A percentile compares a stretch with the other conserved stretches of the same genome.
These are phyloP conservation scores for Fusarium proliferatum DNA, from an alignment of 2,329 filamentous ascomycete species.

Conservation along the genomic window DNA sequence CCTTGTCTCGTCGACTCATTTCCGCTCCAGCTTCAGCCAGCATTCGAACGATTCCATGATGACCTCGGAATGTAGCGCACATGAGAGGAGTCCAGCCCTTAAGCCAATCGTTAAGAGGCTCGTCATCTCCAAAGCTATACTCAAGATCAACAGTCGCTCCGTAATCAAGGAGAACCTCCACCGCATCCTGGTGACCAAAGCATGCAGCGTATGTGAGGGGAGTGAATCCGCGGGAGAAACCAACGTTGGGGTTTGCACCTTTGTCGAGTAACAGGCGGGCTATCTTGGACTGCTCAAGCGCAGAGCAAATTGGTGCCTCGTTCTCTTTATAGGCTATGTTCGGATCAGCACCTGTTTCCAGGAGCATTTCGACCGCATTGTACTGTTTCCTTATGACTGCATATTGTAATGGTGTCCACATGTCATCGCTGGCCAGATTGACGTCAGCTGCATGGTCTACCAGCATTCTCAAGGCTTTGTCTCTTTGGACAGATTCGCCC, in stretches of 20 bases:
- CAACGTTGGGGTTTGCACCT: not conserved
- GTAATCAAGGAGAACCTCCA: not conserved
- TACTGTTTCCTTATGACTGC: accelerated
- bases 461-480: not conserved
- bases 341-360: not conserved
- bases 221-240: accelerated
- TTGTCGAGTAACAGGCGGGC: not conserved
- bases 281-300: not conserved
- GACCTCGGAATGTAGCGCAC: not conserved
- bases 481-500: not conserved
- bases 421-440: accelerated
- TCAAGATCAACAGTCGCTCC: not conserved
- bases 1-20: not conserved
- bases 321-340: accelerated
- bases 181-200: accelerated
- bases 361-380: not conserved
- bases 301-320: not conserved
- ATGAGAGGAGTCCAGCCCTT: not conserved
- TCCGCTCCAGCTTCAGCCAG: slow-evolving; percentile 4
- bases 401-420: not conserved
- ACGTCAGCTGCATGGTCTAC: not conserved
- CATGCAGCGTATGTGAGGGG: not conserved
- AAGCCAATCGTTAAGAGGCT: accelerated
- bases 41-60: not conserved
- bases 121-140: not conserved